Evolutionary conservation across 1,284 basidiomycete genomes (phyloP), one percentile per base, ranked within the genome.

Genomic region (Cryptococcus wingfieldii): DNA sequence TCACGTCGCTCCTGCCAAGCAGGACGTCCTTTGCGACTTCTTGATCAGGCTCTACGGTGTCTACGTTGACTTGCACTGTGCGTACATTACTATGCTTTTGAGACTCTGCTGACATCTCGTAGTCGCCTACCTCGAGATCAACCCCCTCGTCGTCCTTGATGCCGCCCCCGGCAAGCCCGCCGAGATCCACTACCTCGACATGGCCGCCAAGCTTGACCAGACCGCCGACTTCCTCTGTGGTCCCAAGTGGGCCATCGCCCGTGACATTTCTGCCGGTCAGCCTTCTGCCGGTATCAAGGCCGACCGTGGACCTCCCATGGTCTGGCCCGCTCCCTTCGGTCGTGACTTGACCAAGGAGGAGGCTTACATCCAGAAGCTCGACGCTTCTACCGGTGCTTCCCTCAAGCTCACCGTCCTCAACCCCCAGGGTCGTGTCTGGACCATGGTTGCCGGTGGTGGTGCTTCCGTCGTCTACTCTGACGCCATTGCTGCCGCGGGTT

Each of bases 141-240:
- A 98, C 84, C 96, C 96, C 46, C 86, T 98, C 59, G 89, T 98
- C 72, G 90, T 90, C 72, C 86, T 97, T 68, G 93, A 96, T 77
- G 86, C 83, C 60, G 87, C 84, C 60, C 80, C 84, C 68, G 83
- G 83, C 66, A 84, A 83, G 60, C 81, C 86, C 66, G 86, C 88
- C 54, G 85, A 86, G 63, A 93, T 98, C 70, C 87, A 89, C 79
- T 98, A 95, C 82, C 87, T 98, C 67, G 96, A 98, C 78, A 98
- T 98, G 94, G 96, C 95, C 49, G 94, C 95, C 75, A 98, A 98
- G 83, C 89, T 98, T 68, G 96, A 98, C 78, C 78, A 83, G 78
- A 98, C 95, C 19, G 96, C 95, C 56, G 96, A 98, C 80, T 95
- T 88, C 77, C 89, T 98, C 72, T 96, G 92, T 72, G 95, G 96